phyloP scores from a whole-genome alignment of 2,329 filamentous ascomycete genomes.

The Cladophialophora psammophila region DNA sequence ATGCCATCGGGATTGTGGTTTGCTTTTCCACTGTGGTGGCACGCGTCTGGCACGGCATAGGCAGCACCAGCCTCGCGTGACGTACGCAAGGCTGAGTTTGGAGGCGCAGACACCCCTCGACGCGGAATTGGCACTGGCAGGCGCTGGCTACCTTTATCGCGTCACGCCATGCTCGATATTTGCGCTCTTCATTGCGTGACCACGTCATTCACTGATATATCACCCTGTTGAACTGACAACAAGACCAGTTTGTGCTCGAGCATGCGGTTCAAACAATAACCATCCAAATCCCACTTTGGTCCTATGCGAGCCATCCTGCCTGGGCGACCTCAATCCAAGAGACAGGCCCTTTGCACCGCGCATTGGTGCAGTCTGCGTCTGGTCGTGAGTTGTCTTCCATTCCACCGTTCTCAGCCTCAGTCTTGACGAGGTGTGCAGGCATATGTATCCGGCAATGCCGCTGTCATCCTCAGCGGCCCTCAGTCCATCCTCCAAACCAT shows the following conservation, averaged over 20 bases:
- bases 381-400: slow-evolving; percentile 63
- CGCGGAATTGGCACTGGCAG: too few relatives aligned
- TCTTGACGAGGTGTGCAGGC: slow-evolving; percentile 59
- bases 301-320: slow-evolving; percentile 81
- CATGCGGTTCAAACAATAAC: slow-evolving; percentile 27
- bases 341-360: slow-evolving; percentile 77
- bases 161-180: slow-evolving; percentile 4
- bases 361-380: slow-evolving; percentile 76
- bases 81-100: too few relatives aligned
- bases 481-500: slow-evolving; percentile 84
- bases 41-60: background rate
- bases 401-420: slow-evolving; percentile 13
- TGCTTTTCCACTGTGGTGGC: background rate
- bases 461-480: slow-evolving; percentile 80
- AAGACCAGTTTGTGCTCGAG: background rate
- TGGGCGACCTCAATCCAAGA: slow-evolving; percentile 77
- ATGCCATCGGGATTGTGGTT: background rate
- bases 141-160: background rate
- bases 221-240: background rate
- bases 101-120: too few relatives aligned
- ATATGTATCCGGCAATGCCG: slow-evolving; percentile 88
- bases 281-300: slow-evolving; percentile 40
- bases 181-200: background rate
- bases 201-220: slow-evolving; percentile 1
- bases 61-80: background rate